Base-by-base conservation (phyloP, 805 yeast genomes). In the Zygosaccharomyces rouxii region DNA sequence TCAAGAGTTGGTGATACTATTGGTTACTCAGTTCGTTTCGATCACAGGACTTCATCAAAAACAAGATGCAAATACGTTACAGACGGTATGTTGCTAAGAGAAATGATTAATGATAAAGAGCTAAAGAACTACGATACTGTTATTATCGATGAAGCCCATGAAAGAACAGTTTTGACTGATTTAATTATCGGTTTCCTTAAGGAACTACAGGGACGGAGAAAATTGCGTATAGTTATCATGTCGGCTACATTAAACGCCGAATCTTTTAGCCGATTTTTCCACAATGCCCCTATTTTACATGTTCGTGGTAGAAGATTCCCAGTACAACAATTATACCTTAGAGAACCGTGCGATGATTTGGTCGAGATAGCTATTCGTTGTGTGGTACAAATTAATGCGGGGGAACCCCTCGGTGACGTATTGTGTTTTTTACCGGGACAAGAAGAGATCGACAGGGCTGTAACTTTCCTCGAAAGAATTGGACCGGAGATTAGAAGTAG, bases 31-130 rank as follows among this genome's bases (percentile, higher is more conserved):
- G 98, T 92, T 38, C 78, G 99, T 63, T 94, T 92, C 64, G 89
- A 90, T 57, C 87, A 89, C 63, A 70, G 76, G 48, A 76, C 85
- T 5, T 64, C 77, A 25, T 65, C 74, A 4, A 69, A 66, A 43
- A 92, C 99, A 0, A 78, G 78, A 56, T 69, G 94, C 56, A 88
- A 89, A 62, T 94, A 89, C 62, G 71, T 92, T 40, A 94, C 99
- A 0, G 99, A 94, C 71, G 99, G 99, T 82, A 92, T 94, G 98
- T 76, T 94, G 18, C 69, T 94, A 48, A 78, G 99, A 63, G 98
- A 94, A 65, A 68, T 90, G 54, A 86, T 92, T 94, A 68, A 86
- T 51, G 88, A 87, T 59, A 77, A 79, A 1, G 62, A 68, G 9
- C 69, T 94, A 31, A 67, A 75, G 2, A 79, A 78, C 52, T 94